Evolutionary conservation across 805 yeast species (phyloP).

Genomic region (Priceomyces medius): DNA sequence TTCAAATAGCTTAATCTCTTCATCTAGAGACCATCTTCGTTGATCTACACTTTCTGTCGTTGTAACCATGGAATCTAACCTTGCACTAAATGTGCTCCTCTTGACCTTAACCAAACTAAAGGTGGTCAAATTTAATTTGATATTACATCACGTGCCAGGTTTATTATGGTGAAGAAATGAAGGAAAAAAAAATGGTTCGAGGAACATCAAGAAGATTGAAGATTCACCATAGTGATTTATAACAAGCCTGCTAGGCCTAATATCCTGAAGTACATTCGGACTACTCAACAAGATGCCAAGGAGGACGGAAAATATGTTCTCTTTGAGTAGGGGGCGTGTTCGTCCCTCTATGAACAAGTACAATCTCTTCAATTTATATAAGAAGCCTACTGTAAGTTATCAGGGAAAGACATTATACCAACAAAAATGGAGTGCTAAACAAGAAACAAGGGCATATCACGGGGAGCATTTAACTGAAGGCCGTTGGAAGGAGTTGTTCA

Average conservation of each 20-base stretch:
- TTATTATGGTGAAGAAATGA: background rate
- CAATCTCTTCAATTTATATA: slow-evolving; percentile 84
- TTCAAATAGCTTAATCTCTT: slow-evolving; percentile 60
- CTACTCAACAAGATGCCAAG: slow-evolving; percentile 67
- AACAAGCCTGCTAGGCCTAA: too few relatives aligned
- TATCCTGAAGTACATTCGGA: background rate
- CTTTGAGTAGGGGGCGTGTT: slow-evolving; percentile 66
- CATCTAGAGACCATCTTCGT: slow-evolving; percentile 54
- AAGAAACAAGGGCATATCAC: slow-evolving; percentile 91
- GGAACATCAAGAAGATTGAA: background rate
- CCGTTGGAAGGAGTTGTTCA: slow-evolving; percentile 72
- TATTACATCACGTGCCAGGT: background rate
- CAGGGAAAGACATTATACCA: slow-evolving; percentile 73
- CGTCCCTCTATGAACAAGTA: slow-evolving; percentile 90
- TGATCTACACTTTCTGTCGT: background rate
- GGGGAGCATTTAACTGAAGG: slow-evolving; percentile 90
- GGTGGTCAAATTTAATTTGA: too few relatives aligned
- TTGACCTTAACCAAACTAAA: background rate
- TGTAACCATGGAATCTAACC: background rate
- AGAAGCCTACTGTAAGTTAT: slow-evolving; percentile 58
- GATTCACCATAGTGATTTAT: too few relatives aligned
- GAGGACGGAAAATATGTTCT: slow-evolving; percentile 55
- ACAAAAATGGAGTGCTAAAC: slow-evolving; percentile 89
- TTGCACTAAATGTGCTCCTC: background rate
- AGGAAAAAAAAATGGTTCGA: slow-evolving; percentile 2